Conservation (phyloP, 2,329 filamentous ascomycete species). For the Cryphonectria japonica region DNA sequence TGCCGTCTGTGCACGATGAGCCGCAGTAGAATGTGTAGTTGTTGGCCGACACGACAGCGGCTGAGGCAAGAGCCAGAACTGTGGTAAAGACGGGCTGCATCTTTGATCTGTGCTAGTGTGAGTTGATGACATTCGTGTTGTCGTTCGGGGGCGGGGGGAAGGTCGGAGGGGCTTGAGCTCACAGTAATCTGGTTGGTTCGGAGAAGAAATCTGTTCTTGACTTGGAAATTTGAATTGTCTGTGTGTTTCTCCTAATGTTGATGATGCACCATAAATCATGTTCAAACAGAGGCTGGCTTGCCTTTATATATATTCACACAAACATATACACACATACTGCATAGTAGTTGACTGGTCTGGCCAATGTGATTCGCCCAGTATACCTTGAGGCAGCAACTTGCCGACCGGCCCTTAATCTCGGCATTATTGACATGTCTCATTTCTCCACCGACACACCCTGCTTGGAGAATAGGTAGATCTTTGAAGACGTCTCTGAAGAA, state of each 20-base stretch:
- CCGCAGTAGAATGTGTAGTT: conserved; percentile 27
- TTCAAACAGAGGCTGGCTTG: not conserved
- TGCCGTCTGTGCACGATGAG: conserved; percentile 19
- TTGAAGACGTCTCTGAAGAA: not conserved
- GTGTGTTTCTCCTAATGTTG: not conserved
- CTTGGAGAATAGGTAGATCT: not conserved
- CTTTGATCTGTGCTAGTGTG: conserved; percentile 1
- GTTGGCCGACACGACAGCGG: conserved; percentile 14
- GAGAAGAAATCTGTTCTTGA: not conserved
- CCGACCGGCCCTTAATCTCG: not conserved
- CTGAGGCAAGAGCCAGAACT: conserved; percentile 18
- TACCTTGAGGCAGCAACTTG: not conserved
- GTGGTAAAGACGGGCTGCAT: conserved; percentile 15
- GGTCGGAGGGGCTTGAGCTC: not conserved
- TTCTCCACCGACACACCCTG: not conserved
- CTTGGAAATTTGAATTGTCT: not conserved
- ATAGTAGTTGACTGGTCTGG: not conserved
- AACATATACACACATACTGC: not conserved
- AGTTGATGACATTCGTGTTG: not conserved
- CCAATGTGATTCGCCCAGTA: not conserved
- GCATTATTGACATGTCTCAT: not conserved
- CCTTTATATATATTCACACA: not conserved
- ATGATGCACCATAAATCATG: not conserved
- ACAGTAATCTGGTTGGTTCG: not conserved
- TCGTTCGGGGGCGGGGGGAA: not conserved